These are phyloP conservation scores for Neurospora terricola DNA, from an alignment of 495 filamentous ascomycete genomes.

Conservation along the genomic window DNA sequence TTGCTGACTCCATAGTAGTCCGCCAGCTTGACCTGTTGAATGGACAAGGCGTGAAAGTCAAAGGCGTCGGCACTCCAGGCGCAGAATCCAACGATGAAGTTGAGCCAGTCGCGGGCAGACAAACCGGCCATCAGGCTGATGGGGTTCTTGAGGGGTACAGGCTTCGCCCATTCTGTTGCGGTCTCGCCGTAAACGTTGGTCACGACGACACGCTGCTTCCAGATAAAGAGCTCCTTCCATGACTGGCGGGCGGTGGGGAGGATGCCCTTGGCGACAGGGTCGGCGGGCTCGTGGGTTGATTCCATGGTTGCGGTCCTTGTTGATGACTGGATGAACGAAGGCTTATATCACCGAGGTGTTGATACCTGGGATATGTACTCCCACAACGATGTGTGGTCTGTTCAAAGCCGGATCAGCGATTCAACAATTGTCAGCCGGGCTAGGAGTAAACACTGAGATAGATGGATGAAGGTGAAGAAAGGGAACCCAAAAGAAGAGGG, in stretches of 20 bases:
- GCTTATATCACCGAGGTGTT: neutral
- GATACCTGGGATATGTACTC: neutral
- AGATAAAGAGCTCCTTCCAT: slow-evolving; percentile 53
- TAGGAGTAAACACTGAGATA: no score
- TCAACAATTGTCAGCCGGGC: neutral
- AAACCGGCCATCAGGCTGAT: slow-evolving; percentile 50
- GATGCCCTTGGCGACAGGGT: slow-evolving; percentile 49
- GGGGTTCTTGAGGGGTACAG: slow-evolving; percentile 50
- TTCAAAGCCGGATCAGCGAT: neutral
- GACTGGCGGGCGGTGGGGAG: slow-evolving; percentile 49
- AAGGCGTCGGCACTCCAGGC: slow-evolving; percentile 65
- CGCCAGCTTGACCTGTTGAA: slow-evolving; percentile 59
- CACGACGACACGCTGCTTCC: slow-evolving; percentile 56
- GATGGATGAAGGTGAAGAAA: neutral
- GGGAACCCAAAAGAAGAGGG: neutral
- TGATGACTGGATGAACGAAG: neutral
- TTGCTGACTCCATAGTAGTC: slow-evolving; percentile 53
- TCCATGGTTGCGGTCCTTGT: slow-evolving; percentile 7
- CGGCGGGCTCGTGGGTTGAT: slow-evolving; percentile 38
- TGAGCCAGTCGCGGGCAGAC: slow-evolving; percentile 46
- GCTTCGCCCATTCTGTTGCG: slow-evolving; percentile 49
- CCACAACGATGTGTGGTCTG: neutral
- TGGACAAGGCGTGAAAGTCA: slow-evolving; percentile 69
- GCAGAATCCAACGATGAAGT: slow-evolving; percentile 52
- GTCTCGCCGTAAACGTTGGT: slow-evolving; percentile 47